phyloP scores from a whole-genome alignment of 345 rosid genomes.

The Citrus trifoliata region DNA sequence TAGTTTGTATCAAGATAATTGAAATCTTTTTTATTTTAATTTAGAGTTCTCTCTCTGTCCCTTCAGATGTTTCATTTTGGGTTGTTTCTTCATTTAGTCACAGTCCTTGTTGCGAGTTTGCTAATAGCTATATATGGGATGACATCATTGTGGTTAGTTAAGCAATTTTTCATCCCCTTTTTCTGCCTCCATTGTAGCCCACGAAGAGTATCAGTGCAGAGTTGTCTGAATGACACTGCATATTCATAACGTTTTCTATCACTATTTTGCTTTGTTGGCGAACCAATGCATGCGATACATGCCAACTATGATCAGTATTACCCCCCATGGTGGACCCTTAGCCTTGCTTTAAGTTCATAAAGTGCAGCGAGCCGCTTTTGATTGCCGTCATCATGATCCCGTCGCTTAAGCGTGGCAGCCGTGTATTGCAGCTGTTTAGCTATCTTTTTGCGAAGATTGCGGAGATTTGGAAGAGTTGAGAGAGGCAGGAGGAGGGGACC shows the following conservation, averaged over 20 bases:
- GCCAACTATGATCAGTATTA: not conserved
- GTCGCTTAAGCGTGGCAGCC: slow-evolving; percentile 21
- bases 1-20: not conserved
- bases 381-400: slow-evolving; percentile 8
- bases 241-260: not conserved
- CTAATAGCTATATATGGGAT: not conserved
- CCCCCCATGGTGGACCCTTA: slow-evolving; percentile 16
- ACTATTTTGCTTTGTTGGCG: not conserved
- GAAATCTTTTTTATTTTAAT: not conserved
- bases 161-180: not conserved
- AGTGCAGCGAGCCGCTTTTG: slow-evolving; percentile 4
- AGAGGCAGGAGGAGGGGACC: slow-evolving; percentile 14
- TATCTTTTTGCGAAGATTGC: slow-evolving; percentile 31
- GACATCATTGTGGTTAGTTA: not conserved
- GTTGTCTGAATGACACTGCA: not conserved
- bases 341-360: not conserved
- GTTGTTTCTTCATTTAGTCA: not conserved
- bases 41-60: not conserved
- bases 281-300: not conserved
- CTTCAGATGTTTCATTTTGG: not conserved
- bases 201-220: not conserved
- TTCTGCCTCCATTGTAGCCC: not conserved
- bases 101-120: not conserved
- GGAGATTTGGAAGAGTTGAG: not conserved
- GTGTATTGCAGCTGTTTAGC: not conserved